These are phyloP conservation scores for Oryza officinalis DNA, from an alignment of 176 grass and related monocot species.

Conservation along the genomic window DNA sequence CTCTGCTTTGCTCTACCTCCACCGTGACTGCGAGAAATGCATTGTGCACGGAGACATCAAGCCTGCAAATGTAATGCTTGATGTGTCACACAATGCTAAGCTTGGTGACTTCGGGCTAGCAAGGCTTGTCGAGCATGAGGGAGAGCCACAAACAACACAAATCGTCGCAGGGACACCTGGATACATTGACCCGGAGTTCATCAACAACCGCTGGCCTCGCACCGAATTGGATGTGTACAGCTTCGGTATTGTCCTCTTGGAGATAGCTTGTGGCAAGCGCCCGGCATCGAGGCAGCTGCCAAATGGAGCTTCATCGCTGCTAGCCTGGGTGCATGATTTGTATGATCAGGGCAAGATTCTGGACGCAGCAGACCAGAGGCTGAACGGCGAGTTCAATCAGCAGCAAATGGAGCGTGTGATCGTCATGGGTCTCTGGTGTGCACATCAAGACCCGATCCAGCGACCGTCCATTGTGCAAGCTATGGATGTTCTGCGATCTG, in stretches of 20 bases:
- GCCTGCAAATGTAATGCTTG: conserved; percentile 18
- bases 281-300: background rate
- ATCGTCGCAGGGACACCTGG: background rate
- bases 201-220: background rate
- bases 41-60: conserved; percentile 33
- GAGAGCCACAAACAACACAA: background rate
- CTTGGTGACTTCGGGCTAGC: conserved; percentile 34
- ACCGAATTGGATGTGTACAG: background rate
- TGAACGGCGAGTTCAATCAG: background rate
- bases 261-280: conserved; percentile 3
- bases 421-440: background rate
- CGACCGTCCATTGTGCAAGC: background rate
- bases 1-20: conserved; percentile 5
- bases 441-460: background rate
- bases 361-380: background rate
- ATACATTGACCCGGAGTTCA: conserved; percentile 17
- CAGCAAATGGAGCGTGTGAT: conserved; percentile 10
- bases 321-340: background rate
- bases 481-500: background rate
- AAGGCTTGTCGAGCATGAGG: background rate
- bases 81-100: background rate
- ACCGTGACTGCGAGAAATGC: background rate
- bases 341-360: background rate
- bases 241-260: conserved; percentile 17
- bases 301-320: background rate